These are phyloP conservation scores for Ceratobasidium sp. DNA, from an alignment of 1,284 basidiomycete genomes.

Conservation along the genomic window DNA sequence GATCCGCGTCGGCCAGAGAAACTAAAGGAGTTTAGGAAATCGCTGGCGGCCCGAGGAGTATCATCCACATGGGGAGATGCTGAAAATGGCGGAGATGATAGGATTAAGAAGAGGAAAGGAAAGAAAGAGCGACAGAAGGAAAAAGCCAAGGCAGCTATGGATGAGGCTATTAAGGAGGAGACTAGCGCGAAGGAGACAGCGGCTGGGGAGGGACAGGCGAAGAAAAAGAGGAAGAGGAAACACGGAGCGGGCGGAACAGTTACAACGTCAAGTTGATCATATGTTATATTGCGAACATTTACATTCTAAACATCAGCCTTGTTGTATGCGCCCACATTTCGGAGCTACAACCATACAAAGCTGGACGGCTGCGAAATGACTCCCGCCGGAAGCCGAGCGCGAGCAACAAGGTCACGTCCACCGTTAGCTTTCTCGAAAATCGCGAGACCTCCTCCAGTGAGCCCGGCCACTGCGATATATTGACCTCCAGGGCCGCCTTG, in stretches of 20 bases:
- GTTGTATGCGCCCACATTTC: neutral
- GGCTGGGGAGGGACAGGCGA: constrained; percentile 3
- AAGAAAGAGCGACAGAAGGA: constrained; percentile 59
- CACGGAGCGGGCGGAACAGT: constrained; percentile 3
- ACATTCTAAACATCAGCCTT: neutral
- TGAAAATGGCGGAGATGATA: constrained; percentile 55
- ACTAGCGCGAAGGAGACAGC: neutral
- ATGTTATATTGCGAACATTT: neutral
- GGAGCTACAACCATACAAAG: constrained; percentile 47
- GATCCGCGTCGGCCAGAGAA: constrained; percentile 58
- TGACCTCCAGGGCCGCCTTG: constrained; percentile 67
- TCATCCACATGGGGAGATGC: constrained; percentile 51
- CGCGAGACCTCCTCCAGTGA: constrained; percentile 69
- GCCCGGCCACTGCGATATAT: constrained; percentile 70
- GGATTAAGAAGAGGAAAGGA: constrained; percentile 56
- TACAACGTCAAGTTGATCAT: constrained; percentile 13
- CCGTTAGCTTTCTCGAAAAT: constrained; percentile 67
- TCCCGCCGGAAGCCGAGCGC: constrained; percentile 45
- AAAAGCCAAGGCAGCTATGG: constrained; percentile 48
- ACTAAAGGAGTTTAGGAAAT: constrained; percentile 79
- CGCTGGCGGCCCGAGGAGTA: constrained; percentile 64
- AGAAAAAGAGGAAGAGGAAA: constrained; percentile 40
- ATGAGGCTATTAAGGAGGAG: constrained; percentile 51
- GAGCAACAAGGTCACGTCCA: constrained; percentile 58
- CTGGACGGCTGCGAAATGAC: constrained; percentile 47